These are phyloP conservation scores for Trichosporon faecale DNA, from an alignment of 1,284 basidiomycete genomes.

Conservation along the genomic window DNA sequence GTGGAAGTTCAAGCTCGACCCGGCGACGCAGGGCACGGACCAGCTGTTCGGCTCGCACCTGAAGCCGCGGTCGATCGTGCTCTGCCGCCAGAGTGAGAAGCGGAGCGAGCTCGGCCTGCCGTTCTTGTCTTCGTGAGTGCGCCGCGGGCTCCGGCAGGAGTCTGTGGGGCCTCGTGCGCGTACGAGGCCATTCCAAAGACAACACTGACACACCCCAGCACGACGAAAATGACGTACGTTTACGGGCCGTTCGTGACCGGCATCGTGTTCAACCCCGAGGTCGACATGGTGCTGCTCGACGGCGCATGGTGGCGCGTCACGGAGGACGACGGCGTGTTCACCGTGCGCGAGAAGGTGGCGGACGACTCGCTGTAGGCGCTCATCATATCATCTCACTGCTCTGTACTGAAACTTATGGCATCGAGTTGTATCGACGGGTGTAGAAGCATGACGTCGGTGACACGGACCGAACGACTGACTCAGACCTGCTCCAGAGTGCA, in stretches of 20 bases:
- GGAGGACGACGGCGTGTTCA: constrained; percentile 22
- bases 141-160: background rate
- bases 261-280: constrained; percentile 15
- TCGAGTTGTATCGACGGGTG: background rate
- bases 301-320: constrained; percentile 22
- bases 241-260: constrained; percentile 21
- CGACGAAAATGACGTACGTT: constrained; percentile 12
- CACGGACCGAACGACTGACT: background rate
- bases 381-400: background rate
- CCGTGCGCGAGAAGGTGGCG: constrained; percentile 22
- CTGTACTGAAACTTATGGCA: background rate
- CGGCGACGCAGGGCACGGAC: background rate
- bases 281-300: constrained; percentile 26
- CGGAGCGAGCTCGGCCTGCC: constrained; percentile 6
- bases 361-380: constrained; percentile 2
- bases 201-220: background rate
- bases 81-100: constrained; percentile 8
- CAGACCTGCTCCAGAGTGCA: too few relatives aligned
- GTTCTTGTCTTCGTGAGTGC: constrained; percentile 16
- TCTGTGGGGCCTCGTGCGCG: background rate
- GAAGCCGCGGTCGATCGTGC: constrained; percentile 10
- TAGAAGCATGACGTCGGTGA: background rate
- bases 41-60: constrained; percentile 10
- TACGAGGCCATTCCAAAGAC: background rate
- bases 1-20: constrained; percentile 19